Conservation (phyloP, 169 alveolate genomes). For the Plasmodium gonderi region DNA sequence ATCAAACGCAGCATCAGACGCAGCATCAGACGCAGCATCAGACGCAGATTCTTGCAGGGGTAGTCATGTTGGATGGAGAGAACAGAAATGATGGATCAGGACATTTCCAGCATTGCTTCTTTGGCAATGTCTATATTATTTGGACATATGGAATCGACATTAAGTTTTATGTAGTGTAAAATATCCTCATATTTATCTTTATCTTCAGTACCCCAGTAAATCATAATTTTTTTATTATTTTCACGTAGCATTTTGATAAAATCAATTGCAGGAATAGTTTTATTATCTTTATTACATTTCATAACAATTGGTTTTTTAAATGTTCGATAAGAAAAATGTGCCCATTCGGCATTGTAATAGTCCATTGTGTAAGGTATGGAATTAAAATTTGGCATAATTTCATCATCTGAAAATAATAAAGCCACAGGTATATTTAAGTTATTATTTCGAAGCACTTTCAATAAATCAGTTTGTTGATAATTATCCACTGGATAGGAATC, state of each 20-base stretch:
- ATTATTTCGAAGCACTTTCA: conserved; percentile 37
- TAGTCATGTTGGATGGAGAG: too few relatives aligned
- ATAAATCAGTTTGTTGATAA: not conserved
- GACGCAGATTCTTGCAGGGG: too few relatives aligned
- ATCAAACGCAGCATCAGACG: too few relatives aligned
- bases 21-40: too few relatives aligned
- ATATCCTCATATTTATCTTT: conserved; percentile 45
- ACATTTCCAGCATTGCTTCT: not conserved
- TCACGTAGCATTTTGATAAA: conserved; percentile 30
- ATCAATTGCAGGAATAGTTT: not conserved
- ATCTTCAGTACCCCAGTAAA: conserved; percentile 73
- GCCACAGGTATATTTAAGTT: conserved; percentile 64
- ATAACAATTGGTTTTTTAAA: conserved; percentile 9
- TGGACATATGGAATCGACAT: conserved; percentile 64
- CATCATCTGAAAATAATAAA: conserved; percentile 50
- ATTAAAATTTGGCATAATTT: conserved; percentile 29
- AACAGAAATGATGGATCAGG: not conserved
- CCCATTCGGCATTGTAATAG: conserved; percentile 72
- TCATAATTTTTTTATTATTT: conserved; percentile 63
- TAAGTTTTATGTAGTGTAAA: conserved; percentile 15
- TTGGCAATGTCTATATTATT: conserved; percentile 52
- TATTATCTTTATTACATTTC: conserved; percentile 2
- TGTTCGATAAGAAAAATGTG: conserved; percentile 42
- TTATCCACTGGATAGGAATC: conserved; percentile 11
- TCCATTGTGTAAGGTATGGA: conserved; percentile 11